phyloP scores from a whole-genome alignment of 176 grass and related monocot genomes.

The Musa schizocarpa region DNA sequence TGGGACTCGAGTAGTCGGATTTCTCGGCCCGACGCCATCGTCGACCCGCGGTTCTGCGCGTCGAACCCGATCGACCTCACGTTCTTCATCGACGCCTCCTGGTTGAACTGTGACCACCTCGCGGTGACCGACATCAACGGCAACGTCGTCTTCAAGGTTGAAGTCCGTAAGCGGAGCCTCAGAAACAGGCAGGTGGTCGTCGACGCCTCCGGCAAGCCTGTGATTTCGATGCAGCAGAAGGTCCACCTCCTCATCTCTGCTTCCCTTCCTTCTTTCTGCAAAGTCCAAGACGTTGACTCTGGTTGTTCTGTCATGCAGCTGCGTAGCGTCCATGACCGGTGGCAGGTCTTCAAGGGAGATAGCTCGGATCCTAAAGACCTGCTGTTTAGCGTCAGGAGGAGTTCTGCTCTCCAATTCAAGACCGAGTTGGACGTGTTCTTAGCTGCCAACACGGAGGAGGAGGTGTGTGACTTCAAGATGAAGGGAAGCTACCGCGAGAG shows the following conservation, averaged over 20 bases:
- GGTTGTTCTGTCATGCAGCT: not conserved
- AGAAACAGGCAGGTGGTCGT: not conserved
- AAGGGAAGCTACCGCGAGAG: slow-evolving; percentile 32
- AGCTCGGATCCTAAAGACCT: not conserved
- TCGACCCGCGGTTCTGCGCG: too few species aligned
- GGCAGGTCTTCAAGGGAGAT: not conserved
- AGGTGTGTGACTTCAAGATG: slow-evolving; percentile 35
- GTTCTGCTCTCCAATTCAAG: slow-evolving; percentile 20
- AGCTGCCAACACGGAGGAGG: slow-evolving; percentile 35
- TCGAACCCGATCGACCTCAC: not conserved
- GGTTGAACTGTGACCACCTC: not conserved
- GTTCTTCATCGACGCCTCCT: not conserved
- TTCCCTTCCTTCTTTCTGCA: not conserved
- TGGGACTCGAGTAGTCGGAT: too few species aligned
- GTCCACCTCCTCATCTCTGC: not conserved
- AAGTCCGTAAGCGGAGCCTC: not conserved
- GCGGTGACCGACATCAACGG: not conserved
- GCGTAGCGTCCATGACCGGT: not conserved
- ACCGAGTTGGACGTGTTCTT: slow-evolving; percentile 56
- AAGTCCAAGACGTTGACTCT: not conserved
- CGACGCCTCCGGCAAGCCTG: not conserved
- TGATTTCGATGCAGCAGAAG: not conserved
- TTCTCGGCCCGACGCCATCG: too few species aligned
- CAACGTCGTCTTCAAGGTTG: not conserved
- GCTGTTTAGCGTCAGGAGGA: not conserved